These are phyloP conservation scores for Diaporthe sp. DNA, from an alignment of 2,329 filamentous ascomycete genomes.

Conservation along the genomic window DNA sequence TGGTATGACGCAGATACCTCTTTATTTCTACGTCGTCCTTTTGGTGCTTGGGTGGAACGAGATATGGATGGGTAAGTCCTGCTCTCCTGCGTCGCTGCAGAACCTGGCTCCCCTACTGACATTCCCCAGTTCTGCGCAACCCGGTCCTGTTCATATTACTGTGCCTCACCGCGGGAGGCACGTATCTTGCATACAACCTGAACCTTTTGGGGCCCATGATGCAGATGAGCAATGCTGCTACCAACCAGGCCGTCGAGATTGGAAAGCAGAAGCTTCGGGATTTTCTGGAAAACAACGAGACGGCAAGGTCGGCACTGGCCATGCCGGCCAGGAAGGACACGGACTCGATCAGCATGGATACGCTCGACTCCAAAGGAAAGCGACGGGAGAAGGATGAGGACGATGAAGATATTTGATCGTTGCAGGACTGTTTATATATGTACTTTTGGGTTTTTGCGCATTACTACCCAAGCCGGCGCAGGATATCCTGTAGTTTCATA, in stretches of 20 bases:
- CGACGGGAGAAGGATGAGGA: conserved; percentile 63
- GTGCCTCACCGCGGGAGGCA: conserved; percentile 78
- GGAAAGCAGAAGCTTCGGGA: conserved; percentile 91
- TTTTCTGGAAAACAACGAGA: conserved; percentile 89
- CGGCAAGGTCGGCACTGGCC: conserved; percentile 83
- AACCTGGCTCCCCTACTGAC: conserved; percentile 34
- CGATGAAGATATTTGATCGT: conserved; percentile 64
- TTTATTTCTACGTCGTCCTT: conserved; percentile 93
- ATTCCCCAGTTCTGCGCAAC: conserved; percentile 82
- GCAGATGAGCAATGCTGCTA: conserved; percentile 93
- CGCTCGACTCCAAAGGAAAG: conserved; percentile 69
- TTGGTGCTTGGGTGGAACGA: conserved; percentile 98
- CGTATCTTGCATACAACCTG: conserved; percentile 91
- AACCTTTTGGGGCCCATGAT: conserved; percentile 97
- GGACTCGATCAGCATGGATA: conserved; percentile 67
- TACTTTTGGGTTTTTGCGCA: conserved; percentile 11
- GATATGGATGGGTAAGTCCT: conserved; percentile 83
- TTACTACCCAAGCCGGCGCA: conserved; percentile 22
- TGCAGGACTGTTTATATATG: conserved; percentile 26
- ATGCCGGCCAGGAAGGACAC: conserved; percentile 68
- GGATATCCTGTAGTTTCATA: conserved; percentile 32
- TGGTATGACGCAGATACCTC: conserved; percentile 90
- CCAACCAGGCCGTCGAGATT: conserved; percentile 86
- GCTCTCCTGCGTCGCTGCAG: background rate
- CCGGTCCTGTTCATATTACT: conserved; percentile 92